These are phyloP conservation scores for Exophiala xenobiotica DNA, from an alignment of 2,329 filamentous ascomycete species.

Conservation along the genomic window DNA sequence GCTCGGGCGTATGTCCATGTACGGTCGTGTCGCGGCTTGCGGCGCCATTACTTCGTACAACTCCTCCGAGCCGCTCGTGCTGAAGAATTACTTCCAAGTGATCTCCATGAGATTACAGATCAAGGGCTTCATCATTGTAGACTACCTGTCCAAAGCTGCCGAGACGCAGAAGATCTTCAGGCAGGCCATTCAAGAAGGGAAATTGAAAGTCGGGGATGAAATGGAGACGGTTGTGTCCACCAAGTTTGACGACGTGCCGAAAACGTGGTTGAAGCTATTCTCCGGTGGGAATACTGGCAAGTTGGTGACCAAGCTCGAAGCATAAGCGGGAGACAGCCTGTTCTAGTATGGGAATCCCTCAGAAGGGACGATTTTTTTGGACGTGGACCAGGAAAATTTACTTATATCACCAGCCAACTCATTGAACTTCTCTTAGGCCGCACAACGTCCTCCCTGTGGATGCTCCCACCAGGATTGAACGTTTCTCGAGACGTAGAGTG, in stretches of 20 bases:
- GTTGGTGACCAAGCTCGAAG: slow-evolving; percentile 15
- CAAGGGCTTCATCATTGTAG: slow-evolving; percentile 38
- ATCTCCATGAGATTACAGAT: slow-evolving; percentile 39
- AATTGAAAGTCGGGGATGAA: slow-evolving; percentile 53
- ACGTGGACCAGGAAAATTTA: neutral
- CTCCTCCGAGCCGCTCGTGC: neutral
- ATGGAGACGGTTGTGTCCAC: slow-evolving; percentile 57
- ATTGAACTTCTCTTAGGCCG: neutral
- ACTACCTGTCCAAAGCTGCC: slow-evolving; percentile 62
- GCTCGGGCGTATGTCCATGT: slow-evolving; percentile 11
- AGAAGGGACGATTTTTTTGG: neutral
- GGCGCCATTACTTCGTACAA: slow-evolving; percentile 55
- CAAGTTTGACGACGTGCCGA: slow-evolving; percentile 50
- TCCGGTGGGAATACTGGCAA: slow-evolving; percentile 69
- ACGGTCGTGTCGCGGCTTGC: slow-evolving; percentile 47
- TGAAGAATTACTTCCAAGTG: slow-evolving; percentile 50
- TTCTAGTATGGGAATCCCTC: neutral
- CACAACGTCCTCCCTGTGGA: neutral
- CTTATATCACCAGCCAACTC: neutral
- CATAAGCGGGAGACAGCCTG: too few species aligned
- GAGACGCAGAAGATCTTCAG: slow-evolving; percentile 62
- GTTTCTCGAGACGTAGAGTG: neutral
- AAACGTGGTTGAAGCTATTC: slow-evolving; percentile 56
- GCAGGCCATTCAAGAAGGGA: slow-evolving; percentile 65
- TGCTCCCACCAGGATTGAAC: neutral